Conservation (phyloP, 2,329 filamentous ascomycete genomes). For the Chrysosporium keratinophilum region DNA sequence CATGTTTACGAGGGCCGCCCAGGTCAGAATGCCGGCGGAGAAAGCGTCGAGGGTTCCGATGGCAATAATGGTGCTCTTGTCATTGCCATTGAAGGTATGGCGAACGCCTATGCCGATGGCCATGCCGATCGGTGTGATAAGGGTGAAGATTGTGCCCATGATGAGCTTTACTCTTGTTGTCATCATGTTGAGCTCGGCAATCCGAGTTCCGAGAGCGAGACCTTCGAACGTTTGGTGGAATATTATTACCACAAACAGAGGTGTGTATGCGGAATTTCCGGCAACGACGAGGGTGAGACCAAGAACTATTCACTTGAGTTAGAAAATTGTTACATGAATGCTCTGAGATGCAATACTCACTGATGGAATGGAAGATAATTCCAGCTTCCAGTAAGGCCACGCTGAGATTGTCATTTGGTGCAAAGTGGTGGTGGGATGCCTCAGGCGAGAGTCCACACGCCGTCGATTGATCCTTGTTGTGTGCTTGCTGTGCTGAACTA, state of each 20-base stretch:
- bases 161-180: conserved; percentile 39
- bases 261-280: conserved; percentile 40
- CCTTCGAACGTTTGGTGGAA: conserved; percentile 75
- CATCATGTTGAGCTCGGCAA: conserved; percentile 35
- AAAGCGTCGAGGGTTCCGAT: conserved; percentile 65
- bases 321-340: background rate
- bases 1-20: conserved; percentile 73
- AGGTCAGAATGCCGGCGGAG: conserved; percentile 65
- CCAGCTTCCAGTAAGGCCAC: conserved; percentile 63
- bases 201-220: conserved; percentile 46
- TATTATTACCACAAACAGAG: conserved; percentile 53
- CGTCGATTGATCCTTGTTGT: conserved; percentile 18
- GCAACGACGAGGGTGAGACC: conserved; percentile 53
- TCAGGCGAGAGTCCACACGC: conserved; percentile 9
- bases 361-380: conserved; percentile 63
- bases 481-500: conserved; percentile 8
- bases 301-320: conserved; percentile 44
- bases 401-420: conserved; percentile 39
- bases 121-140: conserved; percentile 70
- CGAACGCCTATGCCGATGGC: conserved; percentile 66
- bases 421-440: conserved; percentile 22
- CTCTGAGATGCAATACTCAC: conserved; percentile 41
- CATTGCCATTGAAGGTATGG: conserved; percentile 61
- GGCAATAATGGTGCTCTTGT: conserved; percentile 56
- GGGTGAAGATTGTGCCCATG: conserved; percentile 54